These are phyloP conservation scores for Trichophyton schoenleinii DNA, from an alignment of 2,329 filamentous ascomycete species.

Conservation along the genomic window DNA sequence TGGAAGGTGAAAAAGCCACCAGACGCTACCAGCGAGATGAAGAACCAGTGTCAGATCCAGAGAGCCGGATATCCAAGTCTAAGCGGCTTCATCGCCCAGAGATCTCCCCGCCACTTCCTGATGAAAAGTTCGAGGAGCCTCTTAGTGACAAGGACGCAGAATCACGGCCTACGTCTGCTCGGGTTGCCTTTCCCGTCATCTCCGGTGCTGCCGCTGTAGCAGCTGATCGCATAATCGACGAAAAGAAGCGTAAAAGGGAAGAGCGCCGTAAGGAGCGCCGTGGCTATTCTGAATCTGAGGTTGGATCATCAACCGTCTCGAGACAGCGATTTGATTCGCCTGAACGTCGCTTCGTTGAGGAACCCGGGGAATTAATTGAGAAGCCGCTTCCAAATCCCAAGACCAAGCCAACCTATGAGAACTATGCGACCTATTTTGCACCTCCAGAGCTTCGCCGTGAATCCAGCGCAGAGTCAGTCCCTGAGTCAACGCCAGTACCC, in stretches of 20 bases:
- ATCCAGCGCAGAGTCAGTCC: conserved; percentile 12
- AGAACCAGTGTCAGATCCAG: background rate
- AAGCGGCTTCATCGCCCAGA: background rate
- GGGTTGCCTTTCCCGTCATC: conserved; percentile 35
- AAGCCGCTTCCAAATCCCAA: conserved; percentile 21
- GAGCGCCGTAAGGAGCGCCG: conserved; percentile 27
- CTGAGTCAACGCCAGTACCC: conserved; percentile 21
- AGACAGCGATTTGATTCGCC: background rate
- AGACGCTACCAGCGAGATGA: conserved; percentile 9
- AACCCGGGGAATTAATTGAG: conserved; percentile 9
- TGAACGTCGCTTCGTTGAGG: background rate
- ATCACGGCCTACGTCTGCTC: conserved; percentile 19
- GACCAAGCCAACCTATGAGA: conserved; percentile 28
- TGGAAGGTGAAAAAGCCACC: conserved; percentile 14
- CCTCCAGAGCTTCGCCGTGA: conserved; percentile 30
- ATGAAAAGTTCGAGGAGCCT: background rate
- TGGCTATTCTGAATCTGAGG: conserved; percentile 16
- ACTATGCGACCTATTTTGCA: conserved; percentile 32
- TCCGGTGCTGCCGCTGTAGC: conserved; percentile 24
- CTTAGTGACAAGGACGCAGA: background rate
- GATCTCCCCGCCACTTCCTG: background rate
- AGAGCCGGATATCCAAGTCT: background rate
- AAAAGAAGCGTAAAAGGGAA: background rate
- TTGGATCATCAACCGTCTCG: background rate
- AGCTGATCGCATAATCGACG: background rate